Conservation (phyloP, 2,329 filamentous ascomycete genomes). For the Xylariaceae sp. region DNA sequence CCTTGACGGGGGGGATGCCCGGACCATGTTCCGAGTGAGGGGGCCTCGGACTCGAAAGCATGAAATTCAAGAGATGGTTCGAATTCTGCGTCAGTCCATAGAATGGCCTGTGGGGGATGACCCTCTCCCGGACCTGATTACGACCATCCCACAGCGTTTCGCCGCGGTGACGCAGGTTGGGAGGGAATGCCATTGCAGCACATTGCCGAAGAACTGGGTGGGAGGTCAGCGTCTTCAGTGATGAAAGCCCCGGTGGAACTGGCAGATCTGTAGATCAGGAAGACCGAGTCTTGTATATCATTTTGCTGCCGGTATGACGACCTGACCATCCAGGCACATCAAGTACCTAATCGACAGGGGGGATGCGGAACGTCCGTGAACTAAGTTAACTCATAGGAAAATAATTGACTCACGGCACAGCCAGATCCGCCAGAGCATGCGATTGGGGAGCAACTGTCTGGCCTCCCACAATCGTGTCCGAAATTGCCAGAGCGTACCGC, state of each 20-base stretch:
- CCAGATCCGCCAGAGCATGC: conserved; percentile 12
- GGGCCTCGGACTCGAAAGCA: conserved; percentile 1
- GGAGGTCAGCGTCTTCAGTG: neutral
- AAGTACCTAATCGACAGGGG: too few species aligned
- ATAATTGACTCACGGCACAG: conserved; percentile 11
- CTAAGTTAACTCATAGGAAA: too few species aligned
- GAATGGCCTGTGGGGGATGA: neutral
- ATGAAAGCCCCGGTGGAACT: too few species aligned
- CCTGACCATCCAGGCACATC: too few species aligned
- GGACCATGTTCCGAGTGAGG: conserved; percentile 5
- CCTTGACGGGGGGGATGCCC: conserved; percentile 5
- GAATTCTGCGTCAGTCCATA: conserved; percentile 6
- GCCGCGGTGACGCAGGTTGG: conserved; percentile 1
- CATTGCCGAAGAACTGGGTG: conserved; percentile 8
- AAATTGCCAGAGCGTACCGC: conserved; percentile 1
- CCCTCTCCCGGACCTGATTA: conserved; percentile 3
- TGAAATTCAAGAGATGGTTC: conserved; percentile 3
- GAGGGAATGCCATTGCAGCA: conserved; percentile 8
- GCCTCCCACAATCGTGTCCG: neutral
- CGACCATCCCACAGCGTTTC: neutral
- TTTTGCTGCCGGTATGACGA: too few species aligned
- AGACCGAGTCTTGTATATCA: too few species aligned
- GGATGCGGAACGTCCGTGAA: too few species aligned
- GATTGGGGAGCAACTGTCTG: conserved; percentile 3
- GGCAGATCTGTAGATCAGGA: too few species aligned